A percentile compares a stretch with the other conserved stretches of the same genome.
Evolutionary conservation across 768 basidiomycete species (phyloP).

Genomic region (Boletus fagicola): DNA sequence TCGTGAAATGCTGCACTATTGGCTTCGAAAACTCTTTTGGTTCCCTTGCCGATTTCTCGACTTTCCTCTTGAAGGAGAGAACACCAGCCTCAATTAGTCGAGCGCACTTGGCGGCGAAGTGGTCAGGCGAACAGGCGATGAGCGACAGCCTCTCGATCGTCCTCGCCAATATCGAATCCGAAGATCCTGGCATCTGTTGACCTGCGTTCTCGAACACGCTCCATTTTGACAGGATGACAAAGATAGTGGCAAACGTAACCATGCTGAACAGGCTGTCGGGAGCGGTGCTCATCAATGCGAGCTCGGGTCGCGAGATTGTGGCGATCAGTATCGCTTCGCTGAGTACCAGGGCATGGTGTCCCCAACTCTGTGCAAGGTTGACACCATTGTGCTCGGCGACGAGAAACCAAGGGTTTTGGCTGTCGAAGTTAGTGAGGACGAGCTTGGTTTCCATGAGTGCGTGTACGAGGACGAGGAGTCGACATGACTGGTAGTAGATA

Average conservation of each 20-base stretch:
- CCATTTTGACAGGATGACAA: conserved; percentile 44
- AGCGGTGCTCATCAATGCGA: conserved; percentile 37
- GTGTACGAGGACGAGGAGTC: conserved; percentile 39
- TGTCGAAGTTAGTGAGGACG: conserved; percentile 18
- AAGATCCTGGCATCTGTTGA: conserved; percentile 37
- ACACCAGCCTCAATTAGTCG: conserved; percentile 38
- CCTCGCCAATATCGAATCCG: conserved; percentile 36
- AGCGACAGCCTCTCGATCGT: conserved; percentile 35
- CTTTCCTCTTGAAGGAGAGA: conserved; percentile 30
- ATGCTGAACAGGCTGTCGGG: conserved; percentile 43
- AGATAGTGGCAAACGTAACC: conserved; percentile 44
- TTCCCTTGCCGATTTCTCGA: conserved; percentile 24
- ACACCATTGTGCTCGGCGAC: conserved; percentile 34
- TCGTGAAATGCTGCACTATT: conserved; percentile 23
- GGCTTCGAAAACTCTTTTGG: conserved; percentile 19
- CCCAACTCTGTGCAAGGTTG: conserved; percentile 36
- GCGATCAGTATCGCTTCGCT: conserved; percentile 39
- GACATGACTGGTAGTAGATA: conserved; percentile 41
- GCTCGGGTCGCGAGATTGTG: conserved; percentile 35
- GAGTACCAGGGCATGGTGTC: conserved; percentile 37
- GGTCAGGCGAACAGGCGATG: conserved; percentile 39
- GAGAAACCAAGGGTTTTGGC: conserved; percentile 32
- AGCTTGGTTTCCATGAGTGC: conserved; percentile 31
- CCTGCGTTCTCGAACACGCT: conserved; percentile 35
- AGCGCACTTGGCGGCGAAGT: conserved; percentile 42